These are phyloP conservation scores for Sugiyamaella lignohabitans DNA, from an alignment of 805 yeast genomes.

Conservation along the genomic window DNA sequence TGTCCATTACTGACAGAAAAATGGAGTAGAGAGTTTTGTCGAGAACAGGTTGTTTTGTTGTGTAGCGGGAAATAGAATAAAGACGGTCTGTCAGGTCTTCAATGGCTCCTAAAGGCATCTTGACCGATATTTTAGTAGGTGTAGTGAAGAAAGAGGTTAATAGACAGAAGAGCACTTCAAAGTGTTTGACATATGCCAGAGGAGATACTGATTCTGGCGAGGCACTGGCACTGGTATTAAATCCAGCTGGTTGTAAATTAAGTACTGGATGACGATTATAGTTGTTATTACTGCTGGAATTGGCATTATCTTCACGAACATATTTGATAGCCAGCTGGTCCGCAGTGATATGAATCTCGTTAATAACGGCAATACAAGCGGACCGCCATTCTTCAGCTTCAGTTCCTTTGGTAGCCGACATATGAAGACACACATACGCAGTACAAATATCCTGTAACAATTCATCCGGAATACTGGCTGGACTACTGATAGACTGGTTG, in stretches of 20 bases:
- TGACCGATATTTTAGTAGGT: constrained; percentile 49
- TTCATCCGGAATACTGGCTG: constrained; percentile 32
- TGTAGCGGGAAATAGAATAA: constrained; percentile 48
- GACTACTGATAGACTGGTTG: constrained; percentile 29
- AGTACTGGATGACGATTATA: neutral
- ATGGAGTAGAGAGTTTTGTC: constrained; percentile 44
- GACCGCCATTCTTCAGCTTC: constrained; percentile 43
- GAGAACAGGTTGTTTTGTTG: constrained; percentile 33
- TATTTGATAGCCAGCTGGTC: constrained; percentile 8
- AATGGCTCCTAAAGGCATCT: constrained; percentile 58
- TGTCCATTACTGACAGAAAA: constrained; percentile 42
- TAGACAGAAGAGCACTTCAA: constrained; percentile 24
- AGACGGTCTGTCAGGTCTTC: constrained; percentile 48
- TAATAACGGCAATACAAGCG: constrained; percentile 39
- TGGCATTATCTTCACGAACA: constrained; percentile 13
- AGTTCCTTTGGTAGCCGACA: constrained; percentile 48
- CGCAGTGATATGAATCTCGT: constrained; percentile 14
- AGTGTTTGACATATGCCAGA: constrained; percentile 1
- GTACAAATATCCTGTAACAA: constrained; percentile 41
- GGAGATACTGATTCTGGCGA: constrained; percentile 1
- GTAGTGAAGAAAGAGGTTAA: constrained; percentile 42
- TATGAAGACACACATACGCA: constrained; percentile 50
- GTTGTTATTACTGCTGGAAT: neutral
- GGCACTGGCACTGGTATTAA: neutral
- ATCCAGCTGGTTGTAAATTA: neutral